Percentiles rank a stretch among this genome's conserved stretches.
These are phyloP conservation scores for Rhododendron kiyosumense DNA, from an alignment of 148 eudicot genomes.

Conservation along the genomic window DNA sequence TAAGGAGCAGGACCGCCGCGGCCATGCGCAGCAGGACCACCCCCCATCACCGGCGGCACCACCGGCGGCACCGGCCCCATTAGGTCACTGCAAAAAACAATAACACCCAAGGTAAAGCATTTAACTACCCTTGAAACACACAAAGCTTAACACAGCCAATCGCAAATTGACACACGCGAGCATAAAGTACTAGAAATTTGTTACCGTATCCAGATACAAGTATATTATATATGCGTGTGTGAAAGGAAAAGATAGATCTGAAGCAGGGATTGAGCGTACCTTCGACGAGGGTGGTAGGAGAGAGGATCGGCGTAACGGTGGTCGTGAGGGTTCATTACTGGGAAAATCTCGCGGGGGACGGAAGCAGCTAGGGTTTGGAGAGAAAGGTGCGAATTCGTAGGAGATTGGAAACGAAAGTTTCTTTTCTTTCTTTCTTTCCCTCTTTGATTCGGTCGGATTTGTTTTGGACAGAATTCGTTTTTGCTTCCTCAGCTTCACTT, in stretches of 20 bases:
- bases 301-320: constrained; percentile 58
- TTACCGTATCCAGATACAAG: no score
- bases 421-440: not conserved
- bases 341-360: not conserved
- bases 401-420: not conserved
- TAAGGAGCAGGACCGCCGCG: constrained; percentile 31
- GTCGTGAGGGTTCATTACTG: constrained; percentile 42
- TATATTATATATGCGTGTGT: not conserved
- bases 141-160: not conserved
- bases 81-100: constrained; percentile 48
- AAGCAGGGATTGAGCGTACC: constrained; percentile 27
- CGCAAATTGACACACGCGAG: not conserved
- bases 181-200: not conserved
- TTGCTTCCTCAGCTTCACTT: not conserved
- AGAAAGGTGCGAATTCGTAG: not conserved
- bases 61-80: constrained; percentile 47
- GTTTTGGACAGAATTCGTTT: not conserved
- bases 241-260: not conserved
- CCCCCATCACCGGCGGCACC: constrained; percentile 40
- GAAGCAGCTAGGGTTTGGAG: not conserved
- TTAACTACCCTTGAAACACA: not conserved
- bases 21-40: constrained; percentile 36
- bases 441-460: not conserved
- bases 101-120: not conserved
- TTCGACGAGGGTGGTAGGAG: constrained; percentile 85